phyloP scores from a whole-genome alignment of 257 asterid genomes.

The Linderniella brevidens region DNA sequence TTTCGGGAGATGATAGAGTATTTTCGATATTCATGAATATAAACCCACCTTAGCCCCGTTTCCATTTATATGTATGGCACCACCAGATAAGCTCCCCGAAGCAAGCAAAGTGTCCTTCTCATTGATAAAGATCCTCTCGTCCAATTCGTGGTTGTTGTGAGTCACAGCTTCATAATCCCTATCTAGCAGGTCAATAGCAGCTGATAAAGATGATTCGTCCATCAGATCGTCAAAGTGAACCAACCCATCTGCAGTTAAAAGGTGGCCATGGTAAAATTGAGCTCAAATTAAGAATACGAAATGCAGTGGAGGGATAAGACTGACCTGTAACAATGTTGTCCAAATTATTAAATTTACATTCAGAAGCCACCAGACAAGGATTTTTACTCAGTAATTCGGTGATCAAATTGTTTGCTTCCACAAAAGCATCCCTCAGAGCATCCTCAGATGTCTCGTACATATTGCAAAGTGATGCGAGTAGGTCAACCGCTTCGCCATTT shows the following conservation, averaged over 20 bases:
- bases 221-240: constrained; percentile 57
- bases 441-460: constrained; percentile 68
- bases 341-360: constrained; percentile 37
- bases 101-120: constrained; percentile 77
- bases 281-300: too few species aligned
- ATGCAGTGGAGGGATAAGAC: constrained; percentile 6
- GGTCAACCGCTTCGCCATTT: constrained; percentile 59
- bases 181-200: constrained; percentile 43
- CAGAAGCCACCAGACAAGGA: constrained; percentile 46
- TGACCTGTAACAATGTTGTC: constrained; percentile 47
- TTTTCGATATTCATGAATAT: constrained; percentile 3
- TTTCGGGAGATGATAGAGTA: constrained; percentile 1
- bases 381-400: constrained; percentile 41
- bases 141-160: constrained; percentile 51
- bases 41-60: constrained; percentile 33
- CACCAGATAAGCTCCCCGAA: constrained; percentile 74
- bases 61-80: constrained; percentile 33
- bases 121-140: constrained; percentile 71
- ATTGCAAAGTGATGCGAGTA: constrained; percentile 70
- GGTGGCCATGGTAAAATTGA: too few species aligned
- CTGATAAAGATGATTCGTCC: constrained; percentile 48
- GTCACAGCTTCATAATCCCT: constrained; percentile 48
- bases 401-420: constrained; percentile 48
- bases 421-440: constrained; percentile 53
- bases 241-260: constrained; percentile 54